Evolutionary conservation across 805 yeast genomes (phyloP).

Genomic region (Sungouiozyma intestinalis): DNA sequence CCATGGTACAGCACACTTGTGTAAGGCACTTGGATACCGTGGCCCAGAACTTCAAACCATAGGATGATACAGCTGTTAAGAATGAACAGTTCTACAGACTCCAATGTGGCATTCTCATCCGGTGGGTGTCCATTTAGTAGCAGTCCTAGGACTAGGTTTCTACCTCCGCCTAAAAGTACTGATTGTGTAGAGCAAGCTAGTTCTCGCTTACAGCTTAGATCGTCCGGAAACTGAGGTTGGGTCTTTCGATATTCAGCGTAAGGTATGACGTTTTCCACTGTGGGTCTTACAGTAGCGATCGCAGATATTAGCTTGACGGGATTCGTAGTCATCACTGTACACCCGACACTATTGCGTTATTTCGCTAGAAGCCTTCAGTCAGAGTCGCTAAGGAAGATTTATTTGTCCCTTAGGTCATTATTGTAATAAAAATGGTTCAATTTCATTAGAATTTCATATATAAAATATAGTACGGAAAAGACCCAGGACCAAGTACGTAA

Average conservation of each 20-base stretch:
- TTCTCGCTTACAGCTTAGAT: not conserved
- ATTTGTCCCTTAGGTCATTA: too few species aligned
- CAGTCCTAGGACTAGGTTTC: slow-evolving; percentile 23
- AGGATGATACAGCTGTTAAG: slow-evolving; percentile 29
- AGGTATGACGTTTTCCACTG: slow-evolving; percentile 31
- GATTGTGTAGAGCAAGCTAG: slow-evolving; percentile 8
- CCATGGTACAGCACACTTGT: slow-evolving; percentile 26
- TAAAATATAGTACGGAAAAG: too few species aligned
- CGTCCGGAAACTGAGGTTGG: slow-evolving; percentile 19
- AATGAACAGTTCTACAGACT: slow-evolving; percentile 30
- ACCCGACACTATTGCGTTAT: not conserved
- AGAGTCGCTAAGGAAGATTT: too few species aligned
- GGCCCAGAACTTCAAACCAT: slow-evolving; percentile 30
- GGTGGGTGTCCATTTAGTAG: slow-evolving; percentile 6
- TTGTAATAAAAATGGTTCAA: too few species aligned
- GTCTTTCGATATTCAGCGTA: slow-evolving; percentile 21
- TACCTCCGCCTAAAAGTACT: slow-evolving; percentile 34
- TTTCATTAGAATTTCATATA: too few species aligned
- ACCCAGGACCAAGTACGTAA: too few species aligned
- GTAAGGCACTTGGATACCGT: slow-evolving; percentile 32
- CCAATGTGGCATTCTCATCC: slow-evolving; percentile 4
- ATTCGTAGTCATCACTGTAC: not conserved
- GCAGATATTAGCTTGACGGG: not conserved
- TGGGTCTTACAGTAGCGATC: slow-evolving; percentile 24
- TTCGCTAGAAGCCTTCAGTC: too few species aligned